Conservation (phyloP, 306 rosid species). For the Mucuna pruriens region DNA sequence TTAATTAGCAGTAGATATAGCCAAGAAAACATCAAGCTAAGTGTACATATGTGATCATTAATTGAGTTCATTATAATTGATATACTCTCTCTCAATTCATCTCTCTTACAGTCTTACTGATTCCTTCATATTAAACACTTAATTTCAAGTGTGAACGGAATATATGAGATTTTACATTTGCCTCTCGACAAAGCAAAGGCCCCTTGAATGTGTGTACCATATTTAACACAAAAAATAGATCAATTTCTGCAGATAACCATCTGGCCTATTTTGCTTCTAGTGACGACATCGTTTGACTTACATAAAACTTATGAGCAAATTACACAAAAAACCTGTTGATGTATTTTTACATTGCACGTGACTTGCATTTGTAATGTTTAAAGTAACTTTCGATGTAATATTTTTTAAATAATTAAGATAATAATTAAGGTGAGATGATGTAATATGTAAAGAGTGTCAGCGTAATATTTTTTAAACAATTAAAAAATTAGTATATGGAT, state of each 20-base stretch:
- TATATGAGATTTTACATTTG: constrained; percentile 4
- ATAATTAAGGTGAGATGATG: too few relatives aligned
- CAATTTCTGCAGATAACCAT: background rate
- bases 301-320: too few relatives aligned
- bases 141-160: constrained; percentile 29
- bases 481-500: too few relatives aligned
- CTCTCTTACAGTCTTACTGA: background rate
- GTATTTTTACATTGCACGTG: too few relatives aligned
- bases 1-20: background rate
- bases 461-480: too few relatives aligned
- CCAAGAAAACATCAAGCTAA: background rate
- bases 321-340: too few relatives aligned
- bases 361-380: too few relatives aligned
- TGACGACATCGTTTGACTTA: background rate
- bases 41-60: background rate
- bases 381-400: too few relatives aligned
- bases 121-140: background rate
- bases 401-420: too few relatives aligned
- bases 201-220: constrained; percentile 21
- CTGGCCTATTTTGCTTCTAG: background rate
- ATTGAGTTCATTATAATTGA: background rate
- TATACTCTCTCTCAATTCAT: background rate
- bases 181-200: constrained; percentile 20
- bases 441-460: too few relatives aligned
- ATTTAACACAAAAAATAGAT: background rate